Evolutionary conservation across 129 eudicot species (phyloP), one percentile per base, ranked within the genome.

Genomic region (Artemisia annua): DNA sequence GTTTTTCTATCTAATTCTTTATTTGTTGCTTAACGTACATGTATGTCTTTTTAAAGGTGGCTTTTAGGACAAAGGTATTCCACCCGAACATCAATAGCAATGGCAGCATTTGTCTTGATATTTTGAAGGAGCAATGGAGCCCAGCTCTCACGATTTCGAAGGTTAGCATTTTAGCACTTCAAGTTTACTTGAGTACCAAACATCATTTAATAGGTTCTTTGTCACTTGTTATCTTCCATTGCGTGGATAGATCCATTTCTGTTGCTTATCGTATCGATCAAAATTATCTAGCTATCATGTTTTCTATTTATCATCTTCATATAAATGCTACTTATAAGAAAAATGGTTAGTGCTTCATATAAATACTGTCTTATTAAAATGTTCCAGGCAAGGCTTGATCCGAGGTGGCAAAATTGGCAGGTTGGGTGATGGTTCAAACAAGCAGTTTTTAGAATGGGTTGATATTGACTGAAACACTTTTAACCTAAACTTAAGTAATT

Each of bases 91-190:
- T 85, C 75, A 85, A 82, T 63, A 85, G 89, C 77, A 85, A 85
- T 3, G 89, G 89, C 28, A 79, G 89, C 84, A 85, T 85, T 73
- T 85, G 86, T 65, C 86, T 85, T 68, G 89, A 85, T 76, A 85
- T 85, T 52, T 50, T 85, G 80, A 85, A 85, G 82, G 89, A 85
- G 66, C 89, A 85, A 63, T 85, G 89, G 89, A 85, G 89, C 75
- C 89, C 89, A n/a, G 89, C 89, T 75, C 83, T 85, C 49, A 85
- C 89, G 8, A 90, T 90, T 63, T 87, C 91, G 57, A 90, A 87
- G 91, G 94, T 90, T 26, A 44, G 13, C 61, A 10, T 62, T 51
- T 55, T 20, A 56, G n/a, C 51, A 44, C 26, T 63, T 71, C 20
- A 70, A 1, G 2, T 13, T 43, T 19, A 71, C 56, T 0, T 15